Conservation (phyloP, 2,329 filamentous ascomycete species). For the Clarireedia sp. region DNA sequence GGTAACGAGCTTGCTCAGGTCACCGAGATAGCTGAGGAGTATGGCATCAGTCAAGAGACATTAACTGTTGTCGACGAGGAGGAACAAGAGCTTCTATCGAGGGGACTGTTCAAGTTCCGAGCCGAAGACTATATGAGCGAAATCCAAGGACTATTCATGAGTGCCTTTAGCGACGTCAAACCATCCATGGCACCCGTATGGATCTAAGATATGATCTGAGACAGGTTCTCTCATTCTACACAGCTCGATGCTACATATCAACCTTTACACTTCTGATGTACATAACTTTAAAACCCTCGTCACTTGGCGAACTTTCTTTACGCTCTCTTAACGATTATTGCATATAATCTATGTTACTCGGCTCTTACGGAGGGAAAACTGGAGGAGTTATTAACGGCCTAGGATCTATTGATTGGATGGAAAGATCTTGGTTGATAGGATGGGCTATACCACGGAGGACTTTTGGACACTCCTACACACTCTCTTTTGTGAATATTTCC, state of each 20-base stretch:
- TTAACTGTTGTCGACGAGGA: constrained; percentile 64
- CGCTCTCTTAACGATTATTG: constrained; percentile 6
- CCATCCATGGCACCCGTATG: constrained; percentile 22
- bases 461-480: background rate
- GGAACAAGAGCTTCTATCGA: constrained; percentile 57
- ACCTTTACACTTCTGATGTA: background rate
- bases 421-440: constrained; percentile 3
- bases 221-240: constrained; percentile 15
- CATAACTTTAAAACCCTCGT: constrained; percentile 1
- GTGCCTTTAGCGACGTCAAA: constrained; percentile 22
- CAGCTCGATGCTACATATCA: background rate
- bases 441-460: constrained; percentile 6
- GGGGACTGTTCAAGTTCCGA: constrained; percentile 64
- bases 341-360: constrained; percentile 4
- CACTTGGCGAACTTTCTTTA: constrained; percentile 7
- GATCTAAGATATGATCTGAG: constrained; percentile 22
- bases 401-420: background rate
- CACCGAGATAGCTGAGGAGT: constrained; percentile 87
- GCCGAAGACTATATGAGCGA: constrained; percentile 80
- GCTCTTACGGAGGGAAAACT: background rate
- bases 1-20: constrained; percentile 86
- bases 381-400: constrained; percentile 7
- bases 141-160: constrained; percentile 53
- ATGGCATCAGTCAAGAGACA: constrained; percentile 49
- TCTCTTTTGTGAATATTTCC: background rate